Evolutionary conservation across 768 basidiomycete species (phyloP).

Genomic region (Psilocybe cubensis): DNA sequence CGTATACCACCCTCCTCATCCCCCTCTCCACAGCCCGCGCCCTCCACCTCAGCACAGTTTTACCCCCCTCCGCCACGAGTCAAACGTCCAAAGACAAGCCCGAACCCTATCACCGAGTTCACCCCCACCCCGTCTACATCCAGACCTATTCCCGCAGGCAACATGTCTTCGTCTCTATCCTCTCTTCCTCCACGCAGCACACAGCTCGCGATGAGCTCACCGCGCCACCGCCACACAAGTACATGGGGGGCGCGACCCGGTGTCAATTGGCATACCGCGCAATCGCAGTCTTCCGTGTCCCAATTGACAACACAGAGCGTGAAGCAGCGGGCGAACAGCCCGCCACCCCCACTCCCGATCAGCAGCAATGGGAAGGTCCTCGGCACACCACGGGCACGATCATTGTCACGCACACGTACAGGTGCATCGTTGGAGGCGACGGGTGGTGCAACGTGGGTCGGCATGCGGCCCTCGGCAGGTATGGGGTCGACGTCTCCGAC

Average conservation of each 20-base stretch:
- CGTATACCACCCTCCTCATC: slow-evolving; percentile 23
- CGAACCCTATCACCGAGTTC: slow-evolving; percentile 19
- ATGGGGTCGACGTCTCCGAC: slow-evolving; percentile 10
- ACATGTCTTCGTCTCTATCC: no score
- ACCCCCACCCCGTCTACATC: not conserved
- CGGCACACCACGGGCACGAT: slow-evolving; percentile 26
- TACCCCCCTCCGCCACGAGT: slow-evolving; percentile 8
- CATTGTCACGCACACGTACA: slow-evolving; percentile 23
- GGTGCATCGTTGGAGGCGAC: slow-evolving; percentile 23
- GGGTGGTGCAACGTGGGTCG: not conserved
- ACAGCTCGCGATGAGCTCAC: no score
- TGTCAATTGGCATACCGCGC: not conserved
- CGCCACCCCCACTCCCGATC: slow-evolving; percentile 3
- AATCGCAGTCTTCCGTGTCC: no score
- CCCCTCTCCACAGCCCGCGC: not conserved
- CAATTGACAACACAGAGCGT: no score
- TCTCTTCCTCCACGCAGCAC: no score
- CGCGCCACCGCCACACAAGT: no score
- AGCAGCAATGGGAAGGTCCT: slow-evolving; percentile 7
- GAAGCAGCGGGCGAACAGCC: slow-evolving; percentile 6
- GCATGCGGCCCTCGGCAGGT: not conserved
- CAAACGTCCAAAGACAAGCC: slow-evolving; percentile 30
- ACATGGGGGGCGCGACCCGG: not conserved
- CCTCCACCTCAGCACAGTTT: not conserved
- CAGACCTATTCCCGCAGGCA: not conserved